Evolutionary conservation across 1,139 yeast species (phyloP).

Genomic region (Nakaseomyces bracarensis): DNA sequence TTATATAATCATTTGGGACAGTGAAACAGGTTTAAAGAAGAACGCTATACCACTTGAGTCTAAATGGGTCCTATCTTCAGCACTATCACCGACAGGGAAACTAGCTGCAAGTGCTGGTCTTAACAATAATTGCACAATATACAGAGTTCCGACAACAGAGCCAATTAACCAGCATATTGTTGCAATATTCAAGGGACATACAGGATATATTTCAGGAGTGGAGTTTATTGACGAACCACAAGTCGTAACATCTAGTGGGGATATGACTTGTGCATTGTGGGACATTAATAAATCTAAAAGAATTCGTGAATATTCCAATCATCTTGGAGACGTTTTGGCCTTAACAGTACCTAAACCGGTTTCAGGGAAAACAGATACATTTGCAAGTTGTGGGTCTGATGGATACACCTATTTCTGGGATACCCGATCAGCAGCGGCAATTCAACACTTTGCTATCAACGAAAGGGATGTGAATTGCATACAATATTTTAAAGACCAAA

Average conservation of each 20-base stretch:
- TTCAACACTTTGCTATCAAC: slow-evolving; percentile 54
- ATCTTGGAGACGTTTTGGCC: slow-evolving; percentile 71
- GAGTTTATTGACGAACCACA: slow-evolving; percentile 51
- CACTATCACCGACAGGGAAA: slow-evolving; percentile 56
- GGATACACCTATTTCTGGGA: slow-evolving; percentile 73
- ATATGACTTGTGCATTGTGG: slow-evolving; percentile 76
- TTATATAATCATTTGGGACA: slow-evolving; percentile 76
- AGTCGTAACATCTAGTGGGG: slow-evolving; percentile 74
- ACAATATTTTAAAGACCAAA: slow-evolving; percentile 63
- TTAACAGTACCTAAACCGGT: slow-evolving; percentile 32
- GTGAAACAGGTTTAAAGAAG: slow-evolving; percentile 60
- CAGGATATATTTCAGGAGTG: slow-evolving; percentile 73
- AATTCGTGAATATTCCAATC: slow-evolving; percentile 56
- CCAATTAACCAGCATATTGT: slow-evolving; percentile 41
- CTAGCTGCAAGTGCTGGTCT: slow-evolving; percentile 76
- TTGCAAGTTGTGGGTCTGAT: slow-evolving; percentile 71
- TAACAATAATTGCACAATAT: slow-evolving; percentile 69
- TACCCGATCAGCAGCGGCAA: slow-evolving; percentile 43
- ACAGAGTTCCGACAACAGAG: slow-evolving; percentile 37
- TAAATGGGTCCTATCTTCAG: slow-evolving; percentile 74
- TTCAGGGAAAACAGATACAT: slow-evolving; percentile 29
- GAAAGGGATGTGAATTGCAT: slow-evolving; percentile 60
- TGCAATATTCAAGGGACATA: slow-evolving; percentile 64
- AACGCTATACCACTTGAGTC: slow-evolving; percentile 64
- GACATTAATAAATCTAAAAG: slow-evolving; percentile 56